Evolutionary conservation across 2,329 filamentous ascomycete species (phyloP), one percentile per base, ranked within the genome.

Genomic region (Cercospora canescens): DNA sequence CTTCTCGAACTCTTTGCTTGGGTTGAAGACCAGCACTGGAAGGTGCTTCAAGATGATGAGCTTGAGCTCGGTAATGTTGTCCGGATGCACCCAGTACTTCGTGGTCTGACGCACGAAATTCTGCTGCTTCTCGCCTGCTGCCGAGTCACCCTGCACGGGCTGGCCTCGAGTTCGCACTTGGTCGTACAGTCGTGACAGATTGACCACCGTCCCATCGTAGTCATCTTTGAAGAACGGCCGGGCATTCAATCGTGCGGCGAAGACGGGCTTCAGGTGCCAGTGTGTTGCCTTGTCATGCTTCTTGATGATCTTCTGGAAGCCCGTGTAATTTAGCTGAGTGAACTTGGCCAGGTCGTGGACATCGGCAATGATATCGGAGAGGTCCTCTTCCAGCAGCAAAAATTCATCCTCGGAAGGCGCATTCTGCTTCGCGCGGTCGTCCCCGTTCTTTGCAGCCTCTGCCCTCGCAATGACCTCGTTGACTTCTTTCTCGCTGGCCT

Each of bases 271-370:
- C 35, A 99, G 87, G 76, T 95, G 89, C 93, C 94, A 97, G 67
- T 89, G 86, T 0, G 95, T 99, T 84, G 91, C 86, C 92, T 99
- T 99, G 67, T 74, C 95, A 79, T 99, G 95, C 85, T 99, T 99
- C 86, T 99, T 99, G 81, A 99, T 97, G 70, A 99, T 99, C 85
- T 99, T 99, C 84, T 97, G 96, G 79, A 99, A 99, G 5, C 95
- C 95, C 0, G 94, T 98, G 78, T 99, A 99, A 81, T 99, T 99
- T 77, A 99, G 83, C 82, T 97, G 94, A 6, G 96, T 96, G 78
- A 97, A 99, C 81, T 98, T 98, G 79, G 95, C 94, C 67, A 99
- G 86, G 76, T 99, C 95, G 80, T 99, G 94, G 24, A 99, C 95
- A 76, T 99, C 94, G 73, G 95, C 95, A 78, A 99, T 99, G 76